Percentiles rank a stretch among this genome's conserved stretches.
phyloP scores from a whole-genome alignment of 1,284 basidiomycete species.

The Sphaerobolus stellatus region DNA sequence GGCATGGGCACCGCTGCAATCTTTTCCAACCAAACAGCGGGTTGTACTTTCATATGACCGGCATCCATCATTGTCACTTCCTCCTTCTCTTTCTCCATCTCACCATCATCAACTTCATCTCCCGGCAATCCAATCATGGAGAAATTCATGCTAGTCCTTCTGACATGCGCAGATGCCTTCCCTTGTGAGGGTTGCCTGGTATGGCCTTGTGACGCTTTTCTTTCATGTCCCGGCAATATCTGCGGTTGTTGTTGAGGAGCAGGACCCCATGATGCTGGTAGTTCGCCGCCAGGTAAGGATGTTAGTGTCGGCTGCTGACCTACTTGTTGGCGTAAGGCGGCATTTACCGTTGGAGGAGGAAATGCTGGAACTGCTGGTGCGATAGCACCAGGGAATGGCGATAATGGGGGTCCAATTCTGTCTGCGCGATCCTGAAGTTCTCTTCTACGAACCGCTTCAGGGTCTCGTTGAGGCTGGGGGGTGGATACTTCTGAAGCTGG shows the following conservation, averaged over 20 bases:
- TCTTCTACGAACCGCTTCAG: slow-evolving; percentile 12
- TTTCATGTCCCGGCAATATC: slow-evolving; percentile 1
- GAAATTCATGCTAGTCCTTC: not conserved
- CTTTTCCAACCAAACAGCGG: slow-evolving; percentile 65
- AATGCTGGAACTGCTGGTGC: slow-evolving; percentile 4
- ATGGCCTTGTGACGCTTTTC: slow-evolving; percentile 4
- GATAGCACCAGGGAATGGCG: not conserved
- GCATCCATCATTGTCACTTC: slow-evolving; percentile 43
- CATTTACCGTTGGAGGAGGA: slow-evolving; percentile 12
- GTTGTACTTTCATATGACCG: slow-evolving; percentile 58
- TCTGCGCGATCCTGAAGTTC: slow-evolving; percentile 9
- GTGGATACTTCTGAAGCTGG: slow-evolving; percentile 3
- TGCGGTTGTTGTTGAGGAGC: slow-evolving; percentile 9
- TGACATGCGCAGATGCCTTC: slow-evolving; percentile 10
- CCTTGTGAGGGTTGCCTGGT: too few relatives aligned
- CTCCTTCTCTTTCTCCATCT: slow-evolving; percentile 26
- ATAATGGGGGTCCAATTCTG: slow-evolving; percentile 7
- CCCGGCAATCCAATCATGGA: slow-evolving; percentile 24
- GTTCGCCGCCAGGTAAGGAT: slow-evolving; percentile 20
- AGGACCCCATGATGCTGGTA: slow-evolving; percentile 2
- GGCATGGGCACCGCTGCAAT: slow-evolving; percentile 52
- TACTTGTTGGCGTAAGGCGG: slow-evolving; percentile 11
- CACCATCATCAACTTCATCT: slow-evolving; percentile 23
- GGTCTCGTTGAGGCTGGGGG: slow-evolving; percentile 2
- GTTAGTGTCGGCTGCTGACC: slow-evolving; percentile 23